Base-by-base conservation (phyloP, 805 yeast genomes). In the Candida michaelii region DNA sequence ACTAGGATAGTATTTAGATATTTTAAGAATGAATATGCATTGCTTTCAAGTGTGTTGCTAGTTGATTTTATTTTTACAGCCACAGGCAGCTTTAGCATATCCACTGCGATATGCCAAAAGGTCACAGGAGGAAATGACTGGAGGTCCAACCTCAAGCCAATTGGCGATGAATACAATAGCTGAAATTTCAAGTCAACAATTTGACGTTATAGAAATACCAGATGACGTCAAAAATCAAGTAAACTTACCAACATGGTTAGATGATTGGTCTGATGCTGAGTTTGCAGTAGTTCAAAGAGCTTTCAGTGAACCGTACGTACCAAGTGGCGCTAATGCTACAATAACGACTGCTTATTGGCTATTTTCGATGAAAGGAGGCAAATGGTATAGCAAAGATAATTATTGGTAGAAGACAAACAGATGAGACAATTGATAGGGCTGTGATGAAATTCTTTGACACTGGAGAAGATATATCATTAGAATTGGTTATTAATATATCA, bases 11-110 rank as follows among this genome's bases (percentile, higher is more conserved):
- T n/a, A 33, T 5, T 9, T n/a, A 33, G 36, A 21, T 33, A 33
- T 12, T 33, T 33, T 12, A 33, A 19, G 27, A 33, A 33, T 23
- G 36, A 33, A 33, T 33, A 33, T 33, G 36, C 36, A 12, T 19
- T 33, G 27, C 18, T 33, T n/a, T 33, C 36, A 21, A 21, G 27
- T 33, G 25, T 33, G 21, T 33, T 33, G 27, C 36, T 33, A 19
- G 10, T 21, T 19, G 36, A 33, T 33, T 33, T 33, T 33, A 33
- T 33, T 21, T 33, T 19, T 14, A 33, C 36, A 19, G 27, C 27
- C 18, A 33, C 36, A n/a, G 36, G 36, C 15, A 33, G 36, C 36
- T 33, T 33, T 21, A 33, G 36, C 36, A 33, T 33, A n/a, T 33
- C 36, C 27, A 33, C 36, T 33, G 36, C 36, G 10, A 33, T 33